These are phyloP conservation scores for Lichtheimia hyalospora DNA, from an alignment of 371 early-diverging fungal species.

Conservation along the genomic window DNA sequence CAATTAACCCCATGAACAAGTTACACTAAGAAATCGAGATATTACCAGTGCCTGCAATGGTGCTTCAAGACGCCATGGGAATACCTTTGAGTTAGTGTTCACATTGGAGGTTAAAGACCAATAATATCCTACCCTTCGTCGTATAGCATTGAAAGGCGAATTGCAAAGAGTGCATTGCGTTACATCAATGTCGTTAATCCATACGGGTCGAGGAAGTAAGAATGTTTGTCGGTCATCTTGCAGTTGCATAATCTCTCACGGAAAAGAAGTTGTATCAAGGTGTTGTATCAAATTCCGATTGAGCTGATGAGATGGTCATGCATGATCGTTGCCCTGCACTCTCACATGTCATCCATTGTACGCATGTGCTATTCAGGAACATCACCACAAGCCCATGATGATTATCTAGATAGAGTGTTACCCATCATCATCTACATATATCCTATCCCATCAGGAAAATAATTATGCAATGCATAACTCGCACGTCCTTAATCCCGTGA, in stretches of 20 bases:
- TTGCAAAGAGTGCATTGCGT: slow-evolving; percentile 38
- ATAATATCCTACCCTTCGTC: slow-evolving; percentile 40
- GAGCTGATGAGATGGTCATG: neutral
- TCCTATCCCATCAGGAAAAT: too few species aligned
- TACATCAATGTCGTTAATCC: slow-evolving; percentile 53
- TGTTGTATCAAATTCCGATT: neutral
- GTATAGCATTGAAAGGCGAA: slow-evolving; percentile 39
- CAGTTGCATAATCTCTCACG: slow-evolving; percentile 20
- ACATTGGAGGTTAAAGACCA: neutral
- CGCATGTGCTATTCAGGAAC: too few species aligned
- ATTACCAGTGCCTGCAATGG: slow-evolving; percentile 69
- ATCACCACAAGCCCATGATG: too few species aligned
- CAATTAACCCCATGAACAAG: neutral
- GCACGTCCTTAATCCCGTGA: too few species aligned
- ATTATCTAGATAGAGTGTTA: too few species aligned
- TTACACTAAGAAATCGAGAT: too few species aligned
- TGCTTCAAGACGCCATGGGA: slow-evolving; percentile 36
- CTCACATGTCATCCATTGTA: too few species aligned
- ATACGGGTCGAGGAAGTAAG: slow-evolving; percentile 48
- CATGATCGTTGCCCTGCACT: too few species aligned
- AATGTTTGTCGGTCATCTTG: slow-evolving; percentile 40
- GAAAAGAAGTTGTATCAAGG: neutral
- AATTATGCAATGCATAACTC: too few species aligned
- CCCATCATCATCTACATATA: too few species aligned
- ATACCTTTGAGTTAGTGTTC: neutral